These are phyloP conservation scores for Penicillium paxilli DNA, from an alignment of 495 filamentous ascomycete species.

Conservation along the genomic window DNA sequence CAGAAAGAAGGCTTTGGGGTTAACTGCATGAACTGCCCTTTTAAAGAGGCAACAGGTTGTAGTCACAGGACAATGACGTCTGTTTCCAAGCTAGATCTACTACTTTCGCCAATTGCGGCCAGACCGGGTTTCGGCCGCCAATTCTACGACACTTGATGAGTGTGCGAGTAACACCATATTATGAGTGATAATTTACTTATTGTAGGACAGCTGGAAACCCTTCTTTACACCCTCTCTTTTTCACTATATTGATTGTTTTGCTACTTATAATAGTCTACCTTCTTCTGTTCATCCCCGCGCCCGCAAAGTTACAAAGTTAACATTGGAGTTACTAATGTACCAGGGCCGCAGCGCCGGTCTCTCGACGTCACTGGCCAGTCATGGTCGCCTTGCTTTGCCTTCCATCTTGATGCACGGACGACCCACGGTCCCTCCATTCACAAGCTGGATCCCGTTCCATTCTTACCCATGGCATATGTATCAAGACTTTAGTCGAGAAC, in stretches of 20 bases:
- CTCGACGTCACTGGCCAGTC: conserved; percentile 34
- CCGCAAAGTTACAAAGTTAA: no score
- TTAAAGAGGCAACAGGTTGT: conserved; percentile 5
- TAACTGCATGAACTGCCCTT: no score
- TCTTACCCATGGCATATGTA: not conserved
- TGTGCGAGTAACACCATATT: not conserved
- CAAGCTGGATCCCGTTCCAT: not conserved
- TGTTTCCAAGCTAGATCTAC: not conserved
- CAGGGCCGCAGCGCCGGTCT: not conserved
- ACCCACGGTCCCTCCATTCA: conserved; percentile 9
- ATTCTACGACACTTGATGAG: not conserved
- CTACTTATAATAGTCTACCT: not conserved
- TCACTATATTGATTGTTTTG: not conserved
- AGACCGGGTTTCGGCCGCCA: not conserved
- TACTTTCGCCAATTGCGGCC: not conserved
- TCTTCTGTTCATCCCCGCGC: no score
- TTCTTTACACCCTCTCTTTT: no score
- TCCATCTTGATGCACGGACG: not conserved
- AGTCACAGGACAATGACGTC: conserved; percentile 24
- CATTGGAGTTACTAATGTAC: no score
- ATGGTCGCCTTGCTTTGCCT: conserved; percentile 13
- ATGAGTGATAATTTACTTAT: no score
- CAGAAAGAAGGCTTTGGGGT: no score
- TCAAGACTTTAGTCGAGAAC: not conserved
- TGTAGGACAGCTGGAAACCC: no score